Evolutionary conservation across 2,329 filamentous ascomycete genomes (phyloP).

Genomic region (Endothia cerciana): DNA sequence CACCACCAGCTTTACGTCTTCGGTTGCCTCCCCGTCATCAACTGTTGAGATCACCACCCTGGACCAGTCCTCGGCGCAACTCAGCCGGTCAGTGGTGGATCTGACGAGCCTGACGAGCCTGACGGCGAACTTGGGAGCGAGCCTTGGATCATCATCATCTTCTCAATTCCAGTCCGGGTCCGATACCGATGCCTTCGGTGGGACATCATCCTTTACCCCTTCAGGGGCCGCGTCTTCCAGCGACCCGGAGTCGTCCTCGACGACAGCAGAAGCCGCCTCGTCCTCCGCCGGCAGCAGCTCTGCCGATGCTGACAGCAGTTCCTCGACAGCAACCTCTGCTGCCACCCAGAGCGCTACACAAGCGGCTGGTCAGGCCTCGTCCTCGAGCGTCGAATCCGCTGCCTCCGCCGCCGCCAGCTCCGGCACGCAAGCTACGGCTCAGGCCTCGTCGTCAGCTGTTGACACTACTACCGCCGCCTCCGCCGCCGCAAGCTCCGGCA

Average conservation of each 20-base stretch:
- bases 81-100: constrained; percentile 20
- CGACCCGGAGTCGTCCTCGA: neutral
- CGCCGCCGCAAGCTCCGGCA: too few relatives aligned
- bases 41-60: constrained; percentile 19
- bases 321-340: neutral
- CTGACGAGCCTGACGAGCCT: constrained; percentile 17
- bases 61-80: constrained; percentile 19
- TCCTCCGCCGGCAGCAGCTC: neutral
- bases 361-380: neutral
- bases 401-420: neutral
- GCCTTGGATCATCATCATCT: neutral
- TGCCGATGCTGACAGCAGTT: neutral
- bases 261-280: neutral
- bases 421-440: neutral
- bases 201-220: neutral
- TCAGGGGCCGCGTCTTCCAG: neutral
- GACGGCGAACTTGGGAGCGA: constrained; percentile 1
- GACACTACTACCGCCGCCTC: neutral
- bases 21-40: constrained; percentile 33
- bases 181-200: constrained; percentile 11
- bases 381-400: neutral
- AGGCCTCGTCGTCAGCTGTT: neutral
- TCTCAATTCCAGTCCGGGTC: constrained; percentile 1
- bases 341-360: constrained; percentile 3
- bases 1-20: constrained; percentile 37